Percentiles rank a stretch among this genome's conserved stretches.
phyloP scores from a whole-genome alignment of 495 filamentous ascomycete genomes.

The Hypoxylon fragiforme region DNA sequence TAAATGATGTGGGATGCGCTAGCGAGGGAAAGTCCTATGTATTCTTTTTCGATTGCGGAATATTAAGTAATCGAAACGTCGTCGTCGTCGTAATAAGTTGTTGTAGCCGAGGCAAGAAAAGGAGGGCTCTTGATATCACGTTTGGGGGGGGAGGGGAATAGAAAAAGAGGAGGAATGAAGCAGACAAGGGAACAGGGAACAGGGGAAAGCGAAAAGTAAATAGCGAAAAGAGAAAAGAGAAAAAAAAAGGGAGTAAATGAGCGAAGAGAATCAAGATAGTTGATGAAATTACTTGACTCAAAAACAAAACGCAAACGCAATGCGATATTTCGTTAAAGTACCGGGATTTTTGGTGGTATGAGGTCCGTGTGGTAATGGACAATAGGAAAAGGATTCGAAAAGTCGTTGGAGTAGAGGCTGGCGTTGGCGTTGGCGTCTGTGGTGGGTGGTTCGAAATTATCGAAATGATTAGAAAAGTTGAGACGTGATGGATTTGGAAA shows the following conservation, averaged over 20 bases:
- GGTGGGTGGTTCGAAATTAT: too few relatives aligned
- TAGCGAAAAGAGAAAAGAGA: constrained; percentile 3
- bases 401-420: constrained; percentile 6
- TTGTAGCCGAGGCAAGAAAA: too few relatives aligned
- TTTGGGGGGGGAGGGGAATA: neutral
- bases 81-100: neutral
- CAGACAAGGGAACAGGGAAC: constrained; percentile 5
- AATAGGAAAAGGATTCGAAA: too few relatives aligned
- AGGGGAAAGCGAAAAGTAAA: constrained; percentile 34
- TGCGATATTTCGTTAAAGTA: neutral
- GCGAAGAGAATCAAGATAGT: constrained; percentile 33
- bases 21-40: too few relatives aligned
- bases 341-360: neutral
- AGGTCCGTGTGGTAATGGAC: too few relatives aligned
- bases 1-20: neutral
- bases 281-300: constrained; percentile 12
- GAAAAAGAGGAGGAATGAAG: neutral
- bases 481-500: constrained; percentile 33
- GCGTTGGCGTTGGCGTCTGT: constrained; percentile 5
- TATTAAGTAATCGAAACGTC: neutral
- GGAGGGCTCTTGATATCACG: neutral
- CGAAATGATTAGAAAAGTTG: constrained; percentile 1
- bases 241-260: constrained; percentile 27
- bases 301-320: constrained; percentile 13
- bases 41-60: constrained; percentile 10